Evolutionary conservation across 805 yeast genomes (phyloP).

Genomic region (Ogataea pini): DNA sequence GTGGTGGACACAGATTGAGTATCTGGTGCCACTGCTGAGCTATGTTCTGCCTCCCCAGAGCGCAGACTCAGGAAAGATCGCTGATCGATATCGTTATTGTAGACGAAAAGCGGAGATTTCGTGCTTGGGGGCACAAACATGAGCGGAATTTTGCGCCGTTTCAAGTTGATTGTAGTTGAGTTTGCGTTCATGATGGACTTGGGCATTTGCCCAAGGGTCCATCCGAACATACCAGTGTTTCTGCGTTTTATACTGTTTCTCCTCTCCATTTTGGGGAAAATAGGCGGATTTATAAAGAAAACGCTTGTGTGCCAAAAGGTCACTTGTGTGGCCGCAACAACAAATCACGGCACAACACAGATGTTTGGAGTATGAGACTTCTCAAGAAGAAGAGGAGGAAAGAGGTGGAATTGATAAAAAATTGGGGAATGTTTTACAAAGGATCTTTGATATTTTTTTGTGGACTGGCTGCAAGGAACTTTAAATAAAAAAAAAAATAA

Average conservation of each 20-base stretch:
- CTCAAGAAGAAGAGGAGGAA: not conserved
- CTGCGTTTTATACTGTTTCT: conserved; percentile 23
- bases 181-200: conserved; percentile 28
- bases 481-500: too few relatives aligned
- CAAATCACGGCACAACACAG: too few relatives aligned
- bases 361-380: too few relatives aligned
- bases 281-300: not conserved
- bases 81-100: conserved; percentile 35
- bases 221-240: conserved; percentile 27
- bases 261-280: conserved; percentile 17
- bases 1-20: conserved; percentile 36
- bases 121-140: conserved; percentile 41
- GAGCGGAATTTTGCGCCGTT: conserved; percentile 36
- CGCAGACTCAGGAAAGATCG: conserved; percentile 38
- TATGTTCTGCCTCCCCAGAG: conserved; percentile 31
- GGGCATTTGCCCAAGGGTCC: conserved; percentile 30
- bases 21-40: conserved; percentile 26
- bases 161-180: conserved; percentile 34
- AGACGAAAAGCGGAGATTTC: conserved; percentile 37
- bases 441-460: not conserved
- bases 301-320: not conserved
- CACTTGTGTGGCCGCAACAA: too few relatives aligned
- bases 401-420: not conserved
- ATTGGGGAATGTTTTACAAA: not conserved
- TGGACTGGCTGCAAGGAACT: too few relatives aligned